Base-by-base conservation (phyloP, 106 monocot species). In the Dioscorea dumetorum region DNA sequence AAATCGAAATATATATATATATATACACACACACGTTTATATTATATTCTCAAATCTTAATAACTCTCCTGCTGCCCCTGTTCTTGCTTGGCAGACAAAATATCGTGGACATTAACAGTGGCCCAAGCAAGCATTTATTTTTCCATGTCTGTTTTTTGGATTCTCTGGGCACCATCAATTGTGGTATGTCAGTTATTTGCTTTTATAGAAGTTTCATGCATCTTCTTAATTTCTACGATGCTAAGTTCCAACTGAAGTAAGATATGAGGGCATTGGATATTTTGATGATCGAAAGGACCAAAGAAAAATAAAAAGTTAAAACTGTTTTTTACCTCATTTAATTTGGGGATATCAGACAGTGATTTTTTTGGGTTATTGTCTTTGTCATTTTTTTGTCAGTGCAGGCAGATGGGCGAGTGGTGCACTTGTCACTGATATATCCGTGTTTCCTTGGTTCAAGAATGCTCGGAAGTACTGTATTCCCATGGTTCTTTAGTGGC, bases 361-460 rank as follows among this genome's bases (percentile, higher is more conserved):
- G 10, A 41, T 41, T 41, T 41, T 5, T 41, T 41, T 0, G 6
- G 41, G 6, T 41, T 41, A 6, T 41, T 41, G 1, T 10, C 41
- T 41, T 41, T 50, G 21, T 54, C 53, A 14, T 13, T 12, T 14
- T 24, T 72, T 58, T 67, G 21, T 74, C 71, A 50, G 60, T 61
- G 24, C 78, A 97, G 91, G 89, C 86, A 66, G 97, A 97, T 81
- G 97, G 97, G 23, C 92, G 97, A 62, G 86, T 80, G 60, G 82
- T 87, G 50, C 74, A 80, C 50, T 51, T 97, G 33, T 86, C 92
- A 19, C 71, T 67, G 20, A 66, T 97, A 66, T 92, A 82, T 57
- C 97, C 97, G n/a, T 89, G 84, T 79, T 92, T 97, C 56, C 72
- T 97, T 63, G 97, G 89, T 59, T 86, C 91, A 81, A 91, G 76